Conservation (phyloP, 225 moss, liverwort and hornwort genomes). For the Ulota crispa region DNA sequence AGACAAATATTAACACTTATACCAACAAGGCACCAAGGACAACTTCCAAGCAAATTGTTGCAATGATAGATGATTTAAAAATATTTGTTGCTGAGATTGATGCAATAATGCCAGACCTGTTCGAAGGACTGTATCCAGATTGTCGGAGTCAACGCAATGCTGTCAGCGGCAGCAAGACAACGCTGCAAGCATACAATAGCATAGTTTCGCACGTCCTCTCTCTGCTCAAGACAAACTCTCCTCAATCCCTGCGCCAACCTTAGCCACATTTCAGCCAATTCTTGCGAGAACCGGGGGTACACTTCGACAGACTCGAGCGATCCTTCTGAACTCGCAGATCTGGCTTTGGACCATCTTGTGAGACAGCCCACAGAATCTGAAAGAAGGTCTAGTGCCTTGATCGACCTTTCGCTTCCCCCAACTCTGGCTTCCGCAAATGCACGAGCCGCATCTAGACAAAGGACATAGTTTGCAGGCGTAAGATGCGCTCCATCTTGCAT, state of each 20-base stretch:
- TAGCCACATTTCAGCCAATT: slow-evolving; percentile 98
- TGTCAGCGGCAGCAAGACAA: slow-evolving; percentile 82
- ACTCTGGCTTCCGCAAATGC: slow-evolving; percentile 98
- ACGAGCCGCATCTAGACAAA: slow-evolving; percentile 95
- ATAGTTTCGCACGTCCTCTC: slow-evolving; percentile 98
- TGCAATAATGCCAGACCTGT: slow-evolving; percentile 57
- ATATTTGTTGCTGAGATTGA: neutral
- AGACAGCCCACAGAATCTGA: slow-evolving; percentile 88
- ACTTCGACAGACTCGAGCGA: slow-evolving; percentile 46
- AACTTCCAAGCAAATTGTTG: slow-evolving; percentile 14
- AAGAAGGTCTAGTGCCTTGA: slow-evolving; percentile 86
- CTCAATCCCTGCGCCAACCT: slow-evolving; percentile 87
- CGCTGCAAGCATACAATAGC: slow-evolving; percentile 90
- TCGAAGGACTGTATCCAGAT: slow-evolving; percentile 89
- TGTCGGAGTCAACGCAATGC: slow-evolving; percentile 73
- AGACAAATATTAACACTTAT: neutral
- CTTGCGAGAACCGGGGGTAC: slow-evolving; percentile 65
- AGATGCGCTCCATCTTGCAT: slow-evolving; percentile 97
- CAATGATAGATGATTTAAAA: neutral
- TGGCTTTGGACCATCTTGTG: slow-evolving; percentile 74
- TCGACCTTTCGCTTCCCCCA: slow-evolving; percentile 87
- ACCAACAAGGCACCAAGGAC: slow-evolving; percentile 6
- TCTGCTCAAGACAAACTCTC: slow-evolving; percentile 86
- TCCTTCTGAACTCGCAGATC: slow-evolving; percentile 36
- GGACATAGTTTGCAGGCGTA: slow-evolving; percentile 92